Evolutionary conservation across 306 rosid species (phyloP).

Genomic region (Quercus parvula): DNA sequence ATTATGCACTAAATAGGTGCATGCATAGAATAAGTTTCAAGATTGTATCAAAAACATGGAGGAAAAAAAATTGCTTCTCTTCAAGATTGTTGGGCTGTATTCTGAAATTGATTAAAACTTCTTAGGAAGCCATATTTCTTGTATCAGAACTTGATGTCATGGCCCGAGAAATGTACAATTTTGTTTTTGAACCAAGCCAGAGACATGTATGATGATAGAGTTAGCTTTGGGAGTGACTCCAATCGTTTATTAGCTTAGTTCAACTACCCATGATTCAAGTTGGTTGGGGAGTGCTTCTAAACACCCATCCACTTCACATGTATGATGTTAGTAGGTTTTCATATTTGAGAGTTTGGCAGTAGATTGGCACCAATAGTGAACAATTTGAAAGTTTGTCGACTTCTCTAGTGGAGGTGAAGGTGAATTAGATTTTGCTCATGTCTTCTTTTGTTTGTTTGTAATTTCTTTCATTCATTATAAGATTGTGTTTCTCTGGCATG

Average conservation of each 20-base stretch:
- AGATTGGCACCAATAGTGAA: neutral
- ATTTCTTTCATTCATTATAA: neutral
- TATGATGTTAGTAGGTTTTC: neutral
- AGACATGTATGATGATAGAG: neutral
- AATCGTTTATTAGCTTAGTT: neutral
- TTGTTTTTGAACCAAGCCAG: no score
- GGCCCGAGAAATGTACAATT: no score
- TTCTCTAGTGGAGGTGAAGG: neutral
- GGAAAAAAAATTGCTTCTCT: neutral
- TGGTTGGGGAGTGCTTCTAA: neutral
- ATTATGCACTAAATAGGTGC: no score
- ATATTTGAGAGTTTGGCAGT: neutral
- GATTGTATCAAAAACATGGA: no score
- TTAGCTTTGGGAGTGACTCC: neutral
- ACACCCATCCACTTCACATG: neutral
- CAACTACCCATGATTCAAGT: neutral
- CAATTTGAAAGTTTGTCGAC: neutral
- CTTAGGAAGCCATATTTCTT: no score
- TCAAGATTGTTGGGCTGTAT: neutral
- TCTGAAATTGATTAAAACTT: neutral
- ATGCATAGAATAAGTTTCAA: no score
- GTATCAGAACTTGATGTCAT: no score
- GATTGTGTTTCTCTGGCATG: neutral
- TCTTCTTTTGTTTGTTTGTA: neutral
- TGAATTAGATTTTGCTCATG: neutral